These are phyloP conservation scores for Phytophthora fragariaefolia DNA, from an alignment of 352 stramenopile species.

Conservation along the genomic window DNA sequence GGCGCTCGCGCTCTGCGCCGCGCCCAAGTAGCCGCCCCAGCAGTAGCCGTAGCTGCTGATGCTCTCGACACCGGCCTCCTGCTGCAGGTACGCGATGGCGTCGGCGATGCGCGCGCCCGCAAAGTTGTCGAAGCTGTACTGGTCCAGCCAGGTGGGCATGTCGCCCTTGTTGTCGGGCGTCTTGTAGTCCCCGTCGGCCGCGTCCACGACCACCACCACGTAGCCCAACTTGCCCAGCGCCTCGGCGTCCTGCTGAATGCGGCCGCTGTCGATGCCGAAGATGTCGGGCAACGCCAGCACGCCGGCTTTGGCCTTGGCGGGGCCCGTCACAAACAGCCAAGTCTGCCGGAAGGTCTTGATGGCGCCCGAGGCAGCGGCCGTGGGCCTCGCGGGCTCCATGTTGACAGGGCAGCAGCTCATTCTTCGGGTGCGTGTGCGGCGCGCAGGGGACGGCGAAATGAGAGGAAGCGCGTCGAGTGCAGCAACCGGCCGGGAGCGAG, in stretches of 20 bases:
- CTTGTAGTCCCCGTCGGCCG: conserved; percentile 45
- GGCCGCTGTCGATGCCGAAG: conserved; percentile 56
- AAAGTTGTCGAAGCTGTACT: conserved; percentile 27
- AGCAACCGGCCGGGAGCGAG: too few relatives aligned
- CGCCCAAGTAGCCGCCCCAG: conserved; percentile 45
- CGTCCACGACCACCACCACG: conserved; percentile 52
- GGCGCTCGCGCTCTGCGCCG: conserved; percentile 1
- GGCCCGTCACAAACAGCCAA: conserved; percentile 46
- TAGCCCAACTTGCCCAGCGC: conserved; percentile 54
- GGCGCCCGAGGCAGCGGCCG: conserved; percentile 15
- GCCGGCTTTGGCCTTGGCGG: conserved; percentile 32
- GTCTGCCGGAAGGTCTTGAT: conserved; percentile 42
- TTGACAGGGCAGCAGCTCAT: conserved; percentile 56
- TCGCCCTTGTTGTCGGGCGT: background rate
- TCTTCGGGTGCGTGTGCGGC: background rate
- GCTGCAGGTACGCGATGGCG: conserved; percentile 39
- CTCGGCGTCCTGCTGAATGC: conserved; percentile 58
- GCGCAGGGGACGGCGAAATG: background rate
- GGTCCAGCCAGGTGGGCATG: conserved; percentile 17
- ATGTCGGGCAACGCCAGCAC: conserved; percentile 58
- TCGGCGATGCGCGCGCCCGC: conserved; percentile 15
- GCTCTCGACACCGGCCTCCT: conserved; percentile 26
- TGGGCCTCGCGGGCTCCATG: conserved; percentile 32
- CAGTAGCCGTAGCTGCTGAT: conserved; percentile 52
- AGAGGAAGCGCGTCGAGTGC: background rate